Conservation (phyloP, 2,329 filamentous ascomycete genomes). For the Alternaria sp. region DNA sequence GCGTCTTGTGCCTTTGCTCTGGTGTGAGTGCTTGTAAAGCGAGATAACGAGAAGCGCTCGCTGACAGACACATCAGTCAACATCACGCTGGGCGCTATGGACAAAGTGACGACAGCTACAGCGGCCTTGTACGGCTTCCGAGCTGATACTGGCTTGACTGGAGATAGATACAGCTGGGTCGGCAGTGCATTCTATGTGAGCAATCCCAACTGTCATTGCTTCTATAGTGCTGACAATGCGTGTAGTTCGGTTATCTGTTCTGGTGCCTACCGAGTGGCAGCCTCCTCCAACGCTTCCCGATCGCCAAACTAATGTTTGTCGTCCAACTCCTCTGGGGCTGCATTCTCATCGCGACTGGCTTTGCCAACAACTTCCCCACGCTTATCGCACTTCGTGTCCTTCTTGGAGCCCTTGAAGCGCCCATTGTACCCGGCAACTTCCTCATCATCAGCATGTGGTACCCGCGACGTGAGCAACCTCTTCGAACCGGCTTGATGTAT, state of each 20-base stretch:
- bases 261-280: slow-evolving; percentile 24
- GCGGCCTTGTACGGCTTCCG: slow-evolving; percentile 34
- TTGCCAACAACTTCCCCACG: slow-evolving; percentile 43
- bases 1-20: slow-evolving; percentile 50
- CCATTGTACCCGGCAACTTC: slow-evolving; percentile 52
- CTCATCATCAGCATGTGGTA: slow-evolving; percentile 49
- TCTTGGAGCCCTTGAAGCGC: slow-evolving; percentile 62
- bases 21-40: slow-evolving; percentile 17
- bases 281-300: slow-evolving; percentile 26
- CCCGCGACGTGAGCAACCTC: slow-evolving; percentile 40
- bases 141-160: slow-evolving; percentile 25
- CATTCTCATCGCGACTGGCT: slow-evolving; percentile 21
- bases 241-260: slow-evolving; percentile 28
- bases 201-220: not conserved
- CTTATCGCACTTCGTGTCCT: slow-evolving; percentile 60
- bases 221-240: not conserved
- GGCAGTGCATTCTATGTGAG: slow-evolving; percentile 23
- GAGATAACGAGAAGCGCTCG: not conserved
- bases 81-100: slow-evolving; percentile 23
- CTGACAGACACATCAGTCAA: slow-evolving; percentile 15
- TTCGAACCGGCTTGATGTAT: slow-evolving; percentile 38
- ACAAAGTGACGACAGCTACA: slow-evolving; percentile 26
- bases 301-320: slow-evolving; percentile 25
- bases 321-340: slow-evolving; percentile 21
- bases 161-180: slow-evolving; percentile 33